phyloP scores from a whole-genome alignment of 495 filamentous ascomycete genomes.

The Daldinia vernicosa region DNA sequence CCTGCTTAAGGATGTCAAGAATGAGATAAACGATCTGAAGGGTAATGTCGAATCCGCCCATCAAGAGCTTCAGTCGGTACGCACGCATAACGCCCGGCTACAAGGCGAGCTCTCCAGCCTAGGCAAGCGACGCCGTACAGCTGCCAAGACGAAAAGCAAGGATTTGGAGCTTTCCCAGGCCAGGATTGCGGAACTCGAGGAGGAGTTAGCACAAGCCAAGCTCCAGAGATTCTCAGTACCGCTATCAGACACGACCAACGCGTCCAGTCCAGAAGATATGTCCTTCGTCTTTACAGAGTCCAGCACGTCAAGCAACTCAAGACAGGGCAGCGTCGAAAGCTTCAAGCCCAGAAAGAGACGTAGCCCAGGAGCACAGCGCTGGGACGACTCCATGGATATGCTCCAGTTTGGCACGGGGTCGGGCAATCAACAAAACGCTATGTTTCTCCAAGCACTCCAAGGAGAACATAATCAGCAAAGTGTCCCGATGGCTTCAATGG shows the following conservation, averaged over 20 bases:
- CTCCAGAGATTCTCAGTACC: neutral
- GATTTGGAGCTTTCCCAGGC: constrained; percentile 1
- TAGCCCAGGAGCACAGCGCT: neutral
- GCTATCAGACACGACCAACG: neutral
- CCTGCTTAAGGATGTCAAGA: neutral
- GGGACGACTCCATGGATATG: neutral
- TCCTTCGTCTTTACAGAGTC: neutral
- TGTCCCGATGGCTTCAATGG: neutral
- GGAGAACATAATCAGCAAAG: neutral
- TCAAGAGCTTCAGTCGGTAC: neutral
- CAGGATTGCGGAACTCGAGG: neutral
- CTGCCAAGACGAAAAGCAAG: neutral
- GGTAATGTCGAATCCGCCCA: neutral
- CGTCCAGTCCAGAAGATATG: neutral
- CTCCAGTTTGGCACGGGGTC: neutral
- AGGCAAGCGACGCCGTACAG: neutral
- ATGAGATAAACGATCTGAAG: neutral
- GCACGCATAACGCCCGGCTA: neutral
- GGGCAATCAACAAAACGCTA: neutral
- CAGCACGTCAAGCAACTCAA: neutral
- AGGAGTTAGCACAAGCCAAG: neutral
- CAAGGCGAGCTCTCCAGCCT: neutral
- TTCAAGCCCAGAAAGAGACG: neutral
- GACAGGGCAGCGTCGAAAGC: neutral
- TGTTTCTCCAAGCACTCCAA: neutral